Base-by-base conservation (phyloP, 345 rosid genomes). In the Pistacia integerrima region DNA sequence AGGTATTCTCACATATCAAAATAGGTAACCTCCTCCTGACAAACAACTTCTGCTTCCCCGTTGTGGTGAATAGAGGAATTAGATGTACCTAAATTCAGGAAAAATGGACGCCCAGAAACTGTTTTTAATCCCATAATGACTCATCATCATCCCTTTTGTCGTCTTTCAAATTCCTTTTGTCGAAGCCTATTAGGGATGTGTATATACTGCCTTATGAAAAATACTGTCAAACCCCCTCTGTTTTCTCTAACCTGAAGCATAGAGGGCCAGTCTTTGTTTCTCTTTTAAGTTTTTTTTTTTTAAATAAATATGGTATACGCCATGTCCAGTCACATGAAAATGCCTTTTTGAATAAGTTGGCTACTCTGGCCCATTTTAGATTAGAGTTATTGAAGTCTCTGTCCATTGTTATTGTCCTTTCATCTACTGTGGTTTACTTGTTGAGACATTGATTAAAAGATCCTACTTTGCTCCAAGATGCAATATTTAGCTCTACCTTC, bases 381-480 rank as follows among this genome's bases (percentile, higher is more conserved):
- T 41, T 51, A n/a, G 33, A 63, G 30, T 46, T 52, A 55, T 38
- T 54, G 41, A 4, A 52, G 14, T 30, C 22, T 64, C 8, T 20
- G 10, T 13, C 14, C 13, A 7, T 33, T 64, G 20, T 35, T 41
- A n/a, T 35, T 49, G 11, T 10, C 61, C 33, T 13, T 18, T 46
- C 36, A 8, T 64, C 49, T 28, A 41, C 11, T 25, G 36, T 52
- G 57, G 18, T 73, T 30, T 20, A 52, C 3, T 12, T 54, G 71
- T 61, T 70, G 48, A 48, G 9, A 41, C 33, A 33, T 66, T 65
- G 64, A 71, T 76, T 41, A 55, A 20, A 51, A 56, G 65, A 56
- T 78, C 62, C 12, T 46, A 59, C 51, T 16, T 59, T 48, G 4
- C 67, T 61, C 5, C 38, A 69, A 10, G 16, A n/a, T 69, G 61